These are phyloP conservation scores for Fomes fomentarius DNA, from an alignment of 1,284 basidiomycete genomes.

Conservation along the genomic window DNA sequence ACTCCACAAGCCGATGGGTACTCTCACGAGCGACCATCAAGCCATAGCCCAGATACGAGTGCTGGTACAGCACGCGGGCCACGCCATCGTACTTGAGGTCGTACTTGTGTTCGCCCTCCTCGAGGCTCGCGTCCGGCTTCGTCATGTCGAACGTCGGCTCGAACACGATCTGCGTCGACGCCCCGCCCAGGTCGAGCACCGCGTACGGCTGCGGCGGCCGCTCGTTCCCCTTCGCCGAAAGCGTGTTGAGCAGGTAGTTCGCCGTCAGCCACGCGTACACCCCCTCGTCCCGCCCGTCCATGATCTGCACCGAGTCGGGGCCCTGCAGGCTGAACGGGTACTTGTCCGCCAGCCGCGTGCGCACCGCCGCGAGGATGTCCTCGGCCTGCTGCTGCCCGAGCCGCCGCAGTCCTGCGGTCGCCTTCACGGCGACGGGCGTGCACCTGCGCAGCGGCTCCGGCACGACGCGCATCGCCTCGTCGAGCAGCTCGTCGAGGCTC, in stretches of 20 bases:
- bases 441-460: conserved; percentile 72
- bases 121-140: conserved; percentile 53
- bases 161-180: conserved; percentile 98
- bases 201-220: conserved; percentile 68
- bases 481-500: conserved; percentile 81
- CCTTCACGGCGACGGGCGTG: conserved; percentile 92
- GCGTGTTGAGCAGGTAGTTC: conserved; percentile 86
- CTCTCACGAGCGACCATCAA: conserved; percentile 88
- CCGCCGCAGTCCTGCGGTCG: conserved; percentile 90
- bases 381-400: conserved; percentile 69
- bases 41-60: conserved; percentile 96
- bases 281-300: conserved; percentile 97
- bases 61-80: conserved; percentile 84
- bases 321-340: conserved; percentile 80
- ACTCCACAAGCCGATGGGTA: conserved; percentile 90
- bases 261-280: conserved; percentile 99
- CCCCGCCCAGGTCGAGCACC: conserved; percentile 95
- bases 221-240: conserved; percentile 57
- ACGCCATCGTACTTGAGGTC: conserved; percentile 77
- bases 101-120: conserved; percentile 94
- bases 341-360: conserved; percentile 57
- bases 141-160: conserved; percentile 72
- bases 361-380: conserved; percentile 83
- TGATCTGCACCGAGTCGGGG: conserved; percentile 76
- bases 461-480: conserved; percentile 80